Conservation (phyloP, 2,329 filamentous ascomycete species). For the Botrytis pseudocinerea region DNA sequence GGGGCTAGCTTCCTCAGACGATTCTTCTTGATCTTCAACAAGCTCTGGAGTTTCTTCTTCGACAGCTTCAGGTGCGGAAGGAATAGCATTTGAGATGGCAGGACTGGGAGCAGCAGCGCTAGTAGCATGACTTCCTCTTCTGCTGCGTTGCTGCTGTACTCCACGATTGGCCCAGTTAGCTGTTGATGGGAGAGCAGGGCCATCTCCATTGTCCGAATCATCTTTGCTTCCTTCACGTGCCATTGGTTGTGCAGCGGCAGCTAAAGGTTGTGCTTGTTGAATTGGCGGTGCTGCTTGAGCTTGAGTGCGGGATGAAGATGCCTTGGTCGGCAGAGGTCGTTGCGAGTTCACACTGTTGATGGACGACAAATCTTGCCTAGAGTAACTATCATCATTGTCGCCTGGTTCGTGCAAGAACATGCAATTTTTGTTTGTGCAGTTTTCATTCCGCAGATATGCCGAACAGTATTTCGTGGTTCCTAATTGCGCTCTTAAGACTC, state of each 20-base stretch:
- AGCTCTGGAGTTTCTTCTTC: slow-evolving; percentile 44
- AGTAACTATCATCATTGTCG: slow-evolving; percentile 97
- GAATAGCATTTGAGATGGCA: slow-evolving; percentile 62
- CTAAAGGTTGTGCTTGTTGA: slow-evolving; percentile 39
- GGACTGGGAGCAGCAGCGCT: slow-evolving; percentile 83
- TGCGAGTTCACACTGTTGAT: slow-evolving; percentile 88
- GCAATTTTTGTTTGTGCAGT: slow-evolving; percentile 92
- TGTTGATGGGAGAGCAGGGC: slow-evolving; percentile 86
- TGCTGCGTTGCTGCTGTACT: slow-evolving; percentile 61
- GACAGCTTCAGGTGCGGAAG: slow-evolving; percentile 52
- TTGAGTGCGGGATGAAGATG: slow-evolving; percentile 55
- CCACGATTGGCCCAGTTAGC: slow-evolving; percentile 85
- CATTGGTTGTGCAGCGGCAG: slow-evolving; percentile 62
- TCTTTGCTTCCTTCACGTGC: slow-evolving; percentile 76
- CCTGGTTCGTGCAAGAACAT: slow-evolving; percentile 98
- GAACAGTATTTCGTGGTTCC: slow-evolving; percentile 99
- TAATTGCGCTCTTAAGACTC: slow-evolving; percentile 73
- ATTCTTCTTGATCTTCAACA: slow-evolving; percentile 21
- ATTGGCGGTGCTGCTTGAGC: slow-evolving; percentile 43
- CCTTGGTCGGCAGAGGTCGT: slow-evolving; percentile 58
- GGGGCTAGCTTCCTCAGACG: slow-evolving; percentile 23
- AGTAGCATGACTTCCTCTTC: slow-evolving; percentile 75
- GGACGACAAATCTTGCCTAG: slow-evolving; percentile 87
- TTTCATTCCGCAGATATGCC: slow-evolving; percentile 90
- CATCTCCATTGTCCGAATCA: slow-evolving; percentile 71